Evolutionary conservation across 257 asterid species (phyloP).

Genomic region (Mentha longifolia): DNA sequence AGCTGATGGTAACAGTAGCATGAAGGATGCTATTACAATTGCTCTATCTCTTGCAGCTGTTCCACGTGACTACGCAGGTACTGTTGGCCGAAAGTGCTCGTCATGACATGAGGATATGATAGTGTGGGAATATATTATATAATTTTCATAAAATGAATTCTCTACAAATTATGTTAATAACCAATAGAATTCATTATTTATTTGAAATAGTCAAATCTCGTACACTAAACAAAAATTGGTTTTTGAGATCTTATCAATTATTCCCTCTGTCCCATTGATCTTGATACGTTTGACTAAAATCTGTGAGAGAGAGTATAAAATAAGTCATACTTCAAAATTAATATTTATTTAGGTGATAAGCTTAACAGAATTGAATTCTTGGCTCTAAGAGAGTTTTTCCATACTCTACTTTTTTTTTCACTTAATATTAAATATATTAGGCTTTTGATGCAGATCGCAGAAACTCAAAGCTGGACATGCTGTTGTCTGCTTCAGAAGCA

Average conservation of each 20-base stretch:
- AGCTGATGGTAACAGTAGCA: slow-evolving; percentile 39
- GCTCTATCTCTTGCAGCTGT: slow-evolving; percentile 54
- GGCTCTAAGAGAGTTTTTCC: slow-evolving; percentile 6
- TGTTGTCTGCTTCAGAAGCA: slow-evolving; percentile 78
- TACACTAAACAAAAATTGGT: not conserved
- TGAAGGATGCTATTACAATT: slow-evolving; percentile 50
- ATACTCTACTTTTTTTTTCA: not conserved
- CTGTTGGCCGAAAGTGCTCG: slow-evolving; percentile 1
- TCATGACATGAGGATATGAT: not conserved
- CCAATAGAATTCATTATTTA: not conserved
- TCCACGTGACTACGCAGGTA: slow-evolving; percentile 56
- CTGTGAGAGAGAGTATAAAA: too few relatives aligned
- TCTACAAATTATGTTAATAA: not conserved
- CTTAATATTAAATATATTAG: not conserved
- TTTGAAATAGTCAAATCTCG: not conserved
- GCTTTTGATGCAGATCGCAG: slow-evolving; percentile 51
- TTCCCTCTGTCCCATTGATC: too few relatives aligned
- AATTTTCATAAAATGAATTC: not conserved
- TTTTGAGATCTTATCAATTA: not conserved
- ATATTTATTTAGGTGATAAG: not conserved
- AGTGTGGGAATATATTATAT: not conserved
- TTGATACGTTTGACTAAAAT: too few relatives aligned
- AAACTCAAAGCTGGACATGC: slow-evolving; percentile 48
- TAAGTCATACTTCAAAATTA: not conserved
- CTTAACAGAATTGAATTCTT: not conserved